These are phyloP conservation scores for Delitschia confertaspora DNA, from an alignment of 495 filamentous ascomycete species.

Conservation along the genomic window DNA sequence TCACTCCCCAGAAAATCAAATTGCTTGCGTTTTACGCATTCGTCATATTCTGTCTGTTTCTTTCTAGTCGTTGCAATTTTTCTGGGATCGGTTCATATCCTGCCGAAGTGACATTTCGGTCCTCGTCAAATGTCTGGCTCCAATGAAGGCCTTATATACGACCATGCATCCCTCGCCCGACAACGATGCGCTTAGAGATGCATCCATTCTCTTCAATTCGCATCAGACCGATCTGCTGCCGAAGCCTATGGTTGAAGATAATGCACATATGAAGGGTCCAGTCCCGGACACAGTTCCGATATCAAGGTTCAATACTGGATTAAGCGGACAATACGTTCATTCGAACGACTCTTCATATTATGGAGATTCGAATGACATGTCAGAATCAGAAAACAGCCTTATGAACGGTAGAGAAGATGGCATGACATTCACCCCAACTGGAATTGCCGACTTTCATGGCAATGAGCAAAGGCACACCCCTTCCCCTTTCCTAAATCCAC, in stretches of 20 bases:
- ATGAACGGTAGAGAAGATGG: slow-evolving; percentile 24
- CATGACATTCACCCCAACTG: slow-evolving; percentile 18
- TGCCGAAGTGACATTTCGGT: slow-evolving; percentile 1
- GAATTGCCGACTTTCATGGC: slow-evolving; percentile 17
- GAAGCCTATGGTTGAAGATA: slow-evolving; percentile 18
- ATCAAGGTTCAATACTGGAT: slow-evolving; percentile 17
- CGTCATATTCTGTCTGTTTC: background rate
- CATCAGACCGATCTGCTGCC: slow-evolving; percentile 12
- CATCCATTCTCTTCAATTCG: slow-evolving; percentile 16
- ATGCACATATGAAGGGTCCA: slow-evolving; percentile 13
- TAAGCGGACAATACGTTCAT: slow-evolving; percentile 26
- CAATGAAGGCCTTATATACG: slow-evolving; percentile 16
- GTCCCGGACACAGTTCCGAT: slow-evolving; percentile 12
- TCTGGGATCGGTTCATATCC: slow-evolving; percentile 8
- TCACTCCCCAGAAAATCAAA: slow-evolving; percentile 12
- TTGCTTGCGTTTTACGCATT: background rate
- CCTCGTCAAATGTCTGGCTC: slow-evolving; percentile 7
- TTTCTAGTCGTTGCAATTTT: background rate
- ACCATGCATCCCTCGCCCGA: slow-evolving; percentile 18
- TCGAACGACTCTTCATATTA: slow-evolving; percentile 27
- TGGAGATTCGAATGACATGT: slow-evolving; percentile 19
- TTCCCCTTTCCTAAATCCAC: slow-evolving; percentile 12
- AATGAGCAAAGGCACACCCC: slow-evolving; percentile 10
- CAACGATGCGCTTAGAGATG: slow-evolving; percentile 19
- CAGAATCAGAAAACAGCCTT: slow-evolving; percentile 20